Conservation (phyloP, 2,329 filamentous ascomycete genomes). For the Fusarium subtropicale region DNA sequence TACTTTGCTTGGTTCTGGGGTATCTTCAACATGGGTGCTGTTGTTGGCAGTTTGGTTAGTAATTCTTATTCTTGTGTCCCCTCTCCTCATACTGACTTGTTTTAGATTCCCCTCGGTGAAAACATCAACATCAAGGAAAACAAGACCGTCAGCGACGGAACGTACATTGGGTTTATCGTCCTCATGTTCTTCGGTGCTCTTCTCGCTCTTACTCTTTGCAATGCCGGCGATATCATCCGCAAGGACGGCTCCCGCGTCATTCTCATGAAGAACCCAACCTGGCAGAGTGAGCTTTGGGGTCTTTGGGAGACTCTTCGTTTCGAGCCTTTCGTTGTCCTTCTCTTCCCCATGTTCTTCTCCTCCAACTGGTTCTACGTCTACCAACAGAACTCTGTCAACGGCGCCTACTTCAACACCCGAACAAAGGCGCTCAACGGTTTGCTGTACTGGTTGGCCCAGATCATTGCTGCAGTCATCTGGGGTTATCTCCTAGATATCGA, state of each 20-base stretch:
- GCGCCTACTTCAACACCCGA: conserved; percentile 76
- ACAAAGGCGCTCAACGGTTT: conserved; percentile 79
- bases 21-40: conserved; percentile 92
- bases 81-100: background rate
- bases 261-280: conserved; percentile 90
- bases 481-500: conserved; percentile 76
- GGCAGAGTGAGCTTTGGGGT: conserved; percentile 81
- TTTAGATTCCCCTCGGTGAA: conserved; percentile 62
- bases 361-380: conserved; percentile 89
- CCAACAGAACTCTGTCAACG: conserved; percentile 79
- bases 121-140: conserved; percentile 42
- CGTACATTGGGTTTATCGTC: conserved; percentile 90
- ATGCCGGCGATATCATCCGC: conserved; percentile 79
- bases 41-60: conserved; percentile 77
- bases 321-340: conserved; percentile 75
- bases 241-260: conserved; percentile 83
- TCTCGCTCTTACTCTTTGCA: conserved; percentile 75
- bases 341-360: conserved; percentile 85
- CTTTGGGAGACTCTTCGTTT: conserved; percentile 77
- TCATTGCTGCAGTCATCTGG: conserved; percentile 79
- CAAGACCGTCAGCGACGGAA: conserved; percentile 74
- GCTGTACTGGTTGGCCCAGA: conserved; percentile 78
- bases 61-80: fast-evolving
- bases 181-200: conserved; percentile 79
- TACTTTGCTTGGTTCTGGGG: conserved; percentile 95